Base-by-base conservation (phyloP, 352 stramenopile genomes). In the Pythium angustatum region DNA sequence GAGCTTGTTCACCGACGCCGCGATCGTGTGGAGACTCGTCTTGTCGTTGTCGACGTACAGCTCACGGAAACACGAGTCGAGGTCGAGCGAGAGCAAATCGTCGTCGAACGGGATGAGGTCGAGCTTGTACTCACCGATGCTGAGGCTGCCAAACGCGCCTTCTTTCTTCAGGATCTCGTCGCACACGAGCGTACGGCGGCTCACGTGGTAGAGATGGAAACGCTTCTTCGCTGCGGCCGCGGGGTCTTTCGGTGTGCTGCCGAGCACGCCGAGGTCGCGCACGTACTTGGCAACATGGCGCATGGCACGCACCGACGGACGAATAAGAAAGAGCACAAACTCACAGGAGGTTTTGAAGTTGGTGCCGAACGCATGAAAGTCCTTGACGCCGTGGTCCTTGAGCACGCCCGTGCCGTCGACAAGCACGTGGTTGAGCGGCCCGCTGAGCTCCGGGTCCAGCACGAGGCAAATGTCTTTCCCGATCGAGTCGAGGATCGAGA, bases 71-170 rank as follows among this genome's bases (percentile, higher is more conserved):
- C 89, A 91, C 41, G 81, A 64, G 43, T 93, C 79, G 33, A 98
- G 80, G 77, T 99, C 97, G 31, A 98, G 83, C 68, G 87, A 97
- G 11, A 98, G 67, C 7, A 99, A 64, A 72, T 99, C 96, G 51
- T 93, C 93, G 73, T 99, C 96, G 22, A 98, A 87, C 2, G 96
- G 96, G 60, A 99, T 97, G 11, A 99, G 76, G 77, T 99, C 96
- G 28, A 99, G 81, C 38, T 88, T 90, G 76, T 96, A 96, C 58
- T 97, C 90, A 43, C 85, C 85, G 27, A 97, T 81, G 50, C 86
- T 91, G 21, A 96, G 69, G 45, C 83, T 90, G 19, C 86, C 83
- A 59, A 96, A 91, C n/a, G 96, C 88, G 21, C 75, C 78, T 51
- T 93, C 88, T 49, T 97, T 96, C 72, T 95, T 93, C 2, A 98